These are phyloP conservation scores for Pseudogymnoascus sp. DNA, from an alignment of 2,329 filamentous ascomycete genomes.

Conservation along the genomic window DNA sequence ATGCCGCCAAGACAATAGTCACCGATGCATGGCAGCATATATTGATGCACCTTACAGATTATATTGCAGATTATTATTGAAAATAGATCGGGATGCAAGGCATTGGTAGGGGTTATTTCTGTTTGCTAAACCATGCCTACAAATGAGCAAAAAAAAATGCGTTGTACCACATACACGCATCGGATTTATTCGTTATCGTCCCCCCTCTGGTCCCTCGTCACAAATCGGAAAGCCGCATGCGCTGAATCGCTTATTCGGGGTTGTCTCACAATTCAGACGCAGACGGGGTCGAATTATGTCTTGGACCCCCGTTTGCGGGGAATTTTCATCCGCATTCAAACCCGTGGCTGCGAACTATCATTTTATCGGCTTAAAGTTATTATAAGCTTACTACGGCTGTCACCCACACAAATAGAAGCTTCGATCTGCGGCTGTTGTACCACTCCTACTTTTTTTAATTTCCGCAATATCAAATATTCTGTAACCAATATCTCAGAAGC, in stretches of 20 bases:
- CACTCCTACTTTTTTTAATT: background rate
- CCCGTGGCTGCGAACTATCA: background rate
- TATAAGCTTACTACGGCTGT: background rate
- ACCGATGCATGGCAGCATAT: background rate
- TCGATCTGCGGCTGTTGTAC: background rate
- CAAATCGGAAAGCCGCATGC: background rate
- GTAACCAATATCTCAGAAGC: background rate
- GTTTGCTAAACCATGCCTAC: background rate
- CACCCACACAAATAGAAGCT: background rate
- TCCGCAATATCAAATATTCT: background rate
- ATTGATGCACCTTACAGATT: background rate
- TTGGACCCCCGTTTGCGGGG: background rate
- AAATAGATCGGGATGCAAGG: background rate
- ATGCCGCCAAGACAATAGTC: slow-evolving; percentile 5
- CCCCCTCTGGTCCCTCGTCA: background rate
- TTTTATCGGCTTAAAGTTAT: background rate
- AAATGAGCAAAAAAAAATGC: background rate
- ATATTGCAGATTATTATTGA: background rate
- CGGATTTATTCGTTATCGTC: background rate
- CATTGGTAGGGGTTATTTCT: background rate
- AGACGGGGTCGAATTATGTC: background rate
- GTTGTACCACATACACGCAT: background rate
- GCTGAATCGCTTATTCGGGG: background rate
- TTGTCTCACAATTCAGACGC: background rate
- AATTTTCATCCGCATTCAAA: background rate